A percentile compares a stretch with the other conserved stretches of the same genome.
phyloP scores from a whole-genome alignment of 2,329 filamentous ascomycete genomes.

The Cordyceps javanica region DNA sequence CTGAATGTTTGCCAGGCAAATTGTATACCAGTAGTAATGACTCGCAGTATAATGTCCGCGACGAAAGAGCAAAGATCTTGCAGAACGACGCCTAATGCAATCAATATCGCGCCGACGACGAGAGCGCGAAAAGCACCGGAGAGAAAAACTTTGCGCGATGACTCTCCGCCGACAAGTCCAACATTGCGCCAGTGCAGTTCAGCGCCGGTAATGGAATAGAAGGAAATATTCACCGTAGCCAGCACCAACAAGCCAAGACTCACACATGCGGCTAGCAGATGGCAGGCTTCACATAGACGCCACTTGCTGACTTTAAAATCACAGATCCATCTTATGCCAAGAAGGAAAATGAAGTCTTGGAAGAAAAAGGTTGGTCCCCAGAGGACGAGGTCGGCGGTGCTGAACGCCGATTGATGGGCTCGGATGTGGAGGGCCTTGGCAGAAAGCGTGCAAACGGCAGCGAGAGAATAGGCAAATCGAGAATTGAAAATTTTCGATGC shows the following conservation, averaged over 20 bases:
- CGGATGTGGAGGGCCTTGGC: not conserved
- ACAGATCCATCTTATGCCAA: not conserved
- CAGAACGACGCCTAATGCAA: conserved; percentile 16
- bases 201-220: conserved; percentile 25
- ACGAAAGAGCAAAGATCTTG: conserved; percentile 19
- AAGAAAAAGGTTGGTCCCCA: conserved; percentile 8
- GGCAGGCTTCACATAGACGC: not conserved
- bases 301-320: not conserved
- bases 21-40: conserved; percentile 17
- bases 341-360: not conserved
- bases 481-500: not conserved
- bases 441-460: not conserved
- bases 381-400: not conserved
- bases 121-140: conserved; percentile 20
- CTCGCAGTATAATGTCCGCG: conserved; percentile 17
- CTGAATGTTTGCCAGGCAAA: not conserved
- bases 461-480: not conserved
- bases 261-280: not conserved
- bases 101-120: conserved; percentile 12
- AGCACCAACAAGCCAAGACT: not conserved
- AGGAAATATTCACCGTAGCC: conserved; percentile 21
- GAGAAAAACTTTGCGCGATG: conserved; percentile 20
- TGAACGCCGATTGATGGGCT: not conserved
- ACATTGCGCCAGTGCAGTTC: conserved; percentile 25
- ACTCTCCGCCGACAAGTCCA: conserved; percentile 19